Base-by-base conservation (phyloP, 257 asterid species). In the Asclepias syriaca region DNA sequence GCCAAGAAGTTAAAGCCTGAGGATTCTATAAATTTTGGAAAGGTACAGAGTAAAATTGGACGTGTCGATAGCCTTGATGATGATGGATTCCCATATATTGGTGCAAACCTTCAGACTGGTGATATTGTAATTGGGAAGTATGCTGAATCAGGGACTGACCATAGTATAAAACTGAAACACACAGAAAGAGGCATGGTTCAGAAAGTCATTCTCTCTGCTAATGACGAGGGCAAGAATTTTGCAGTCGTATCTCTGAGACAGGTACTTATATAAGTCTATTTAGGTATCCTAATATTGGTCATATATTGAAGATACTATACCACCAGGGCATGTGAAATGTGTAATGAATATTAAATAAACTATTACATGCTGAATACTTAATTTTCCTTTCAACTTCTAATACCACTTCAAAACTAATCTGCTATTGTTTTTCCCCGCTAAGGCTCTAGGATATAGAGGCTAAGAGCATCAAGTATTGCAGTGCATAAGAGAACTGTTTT, bases 151-250 rank as follows among this genome's bases (percentile, higher is more conserved):
- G 96, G 97, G 46, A 76, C 86, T 15, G 99, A 95, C 74, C 94
- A 95, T 46, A 95, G 97, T 73, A 80, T 95, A 73, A 95, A 95
- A 78, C 78, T 92, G 75, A 89, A 90, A 89, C 99, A 95, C 74
- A 95, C 98, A 0, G 99, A 95, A 79, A 83, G 90, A 71, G 99
- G 99, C 63, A 87, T 88, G 92, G 99, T 95, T 77, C 98, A 95
- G 77, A 92, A 90, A 79, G 98, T 95, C 3, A 79, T 90, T 63
- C 88, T 86, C 65, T 90, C 98, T 27, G 85, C 96, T 45, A 91
- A 95, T 72, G 99, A 95, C 39, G 98, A 90, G 7, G 99, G 97
- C 54, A 95, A 87, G 77, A 88, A 82, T 69, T 90, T 84, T 73
- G 97, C 96, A 19, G 91, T 84, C 4, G 99, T 95, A 27, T 90